A percentile compares a stretch with the other conserved stretches of the same genome.
Conservation (phyloP, 2,329 filamentous ascomycete species). For the Acrocalymma vagum region DNA sequence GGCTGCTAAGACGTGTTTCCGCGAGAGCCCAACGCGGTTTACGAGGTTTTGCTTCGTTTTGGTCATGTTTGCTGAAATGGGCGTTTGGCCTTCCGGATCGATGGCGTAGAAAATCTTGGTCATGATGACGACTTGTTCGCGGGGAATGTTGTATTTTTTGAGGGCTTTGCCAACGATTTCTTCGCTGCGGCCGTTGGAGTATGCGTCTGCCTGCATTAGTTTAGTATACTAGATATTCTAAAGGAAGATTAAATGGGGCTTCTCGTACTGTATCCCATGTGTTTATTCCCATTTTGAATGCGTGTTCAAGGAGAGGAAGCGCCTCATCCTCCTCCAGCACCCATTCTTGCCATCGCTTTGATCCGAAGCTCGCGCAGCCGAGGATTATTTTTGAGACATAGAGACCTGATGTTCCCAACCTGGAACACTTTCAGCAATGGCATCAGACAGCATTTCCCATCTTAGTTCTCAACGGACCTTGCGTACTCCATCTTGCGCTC, state of each 20-base stretch:
- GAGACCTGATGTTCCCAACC: conserved; percentile 51
- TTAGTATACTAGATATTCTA: no score
- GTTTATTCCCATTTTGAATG: conserved; percentile 54
- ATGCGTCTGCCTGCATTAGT: no score
- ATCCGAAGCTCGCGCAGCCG: conserved; percentile 33
- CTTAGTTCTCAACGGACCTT: no score
- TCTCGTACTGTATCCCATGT: conserved; percentile 56
- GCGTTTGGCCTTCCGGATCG: no score
- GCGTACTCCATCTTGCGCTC: no score
- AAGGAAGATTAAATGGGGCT: no score
- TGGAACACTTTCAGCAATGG: no score
- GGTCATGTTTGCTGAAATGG: no score
- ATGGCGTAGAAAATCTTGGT: conserved; percentile 32
- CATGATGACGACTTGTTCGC: conserved; percentile 37
- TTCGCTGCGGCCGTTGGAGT: conserved; percentile 40
- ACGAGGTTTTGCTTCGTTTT: no score
- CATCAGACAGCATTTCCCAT: no score
- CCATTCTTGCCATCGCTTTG: conserved; percentile 34
- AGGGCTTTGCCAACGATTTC: conserved; percentile 38
- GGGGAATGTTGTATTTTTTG: conserved; percentile 34
- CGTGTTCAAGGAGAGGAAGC: conserved; percentile 49
- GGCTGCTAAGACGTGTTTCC: conserved; percentile 47
- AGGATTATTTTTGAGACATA: conserved; percentile 47
- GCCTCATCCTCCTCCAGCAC: conserved; percentile 46
- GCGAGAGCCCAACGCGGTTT: conserved; percentile 33